These are phyloP conservation scores for Collybia sordida DNA, from an alignment of 768 basidiomycete species.

Conservation along the genomic window DNA sequence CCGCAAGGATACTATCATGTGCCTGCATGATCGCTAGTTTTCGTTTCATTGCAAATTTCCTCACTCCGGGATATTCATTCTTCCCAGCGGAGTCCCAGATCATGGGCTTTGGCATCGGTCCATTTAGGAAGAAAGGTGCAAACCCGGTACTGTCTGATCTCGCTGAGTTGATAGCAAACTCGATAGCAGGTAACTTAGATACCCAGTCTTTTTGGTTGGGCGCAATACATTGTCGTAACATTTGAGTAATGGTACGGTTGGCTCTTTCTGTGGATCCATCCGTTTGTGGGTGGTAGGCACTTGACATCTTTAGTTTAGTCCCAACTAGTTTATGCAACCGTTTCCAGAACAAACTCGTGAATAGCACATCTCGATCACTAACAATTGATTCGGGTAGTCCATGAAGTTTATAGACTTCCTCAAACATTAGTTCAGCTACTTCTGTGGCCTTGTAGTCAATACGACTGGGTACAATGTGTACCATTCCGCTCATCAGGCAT, in stretches of 20 bases:
- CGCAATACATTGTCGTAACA: constrained; percentile 21
- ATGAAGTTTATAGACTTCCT: constrained; percentile 22
- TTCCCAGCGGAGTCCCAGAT: constrained; percentile 9
- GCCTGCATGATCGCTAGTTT: constrained; percentile 20
- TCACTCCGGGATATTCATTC: constrained; percentile 20
- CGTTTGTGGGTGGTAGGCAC: constrained; percentile 11
- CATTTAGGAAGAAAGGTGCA: constrained; percentile 30
- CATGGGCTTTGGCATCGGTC: constrained; percentile 17
- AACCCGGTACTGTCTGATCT: constrained; percentile 31
- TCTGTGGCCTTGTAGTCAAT: constrained; percentile 14
- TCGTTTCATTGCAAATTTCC: constrained; percentile 18
- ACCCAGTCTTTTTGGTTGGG: constrained; percentile 27
- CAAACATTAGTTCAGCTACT: constrained; percentile 19
- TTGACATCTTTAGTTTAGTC: constrained; percentile 25
- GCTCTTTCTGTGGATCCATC: constrained; percentile 31
- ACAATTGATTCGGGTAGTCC: constrained; percentile 23
- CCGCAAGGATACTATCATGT: constrained; percentile 19
- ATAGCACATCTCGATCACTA: constrained; percentile 19
- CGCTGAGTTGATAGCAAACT: constrained; percentile 37
- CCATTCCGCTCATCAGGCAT: constrained; percentile 12
- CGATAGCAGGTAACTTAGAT: constrained; percentile 23
- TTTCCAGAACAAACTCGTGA: constrained; percentile 11
- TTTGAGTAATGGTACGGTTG: constrained; percentile 27
- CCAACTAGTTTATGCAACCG: constrained; percentile 18
- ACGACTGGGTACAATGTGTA: constrained; percentile 15